Evolutionary conservation across 139 green algal species (phyloP), one percentile per base, ranked within the genome.

Genomic region (Picocystis salinarum): DNA sequence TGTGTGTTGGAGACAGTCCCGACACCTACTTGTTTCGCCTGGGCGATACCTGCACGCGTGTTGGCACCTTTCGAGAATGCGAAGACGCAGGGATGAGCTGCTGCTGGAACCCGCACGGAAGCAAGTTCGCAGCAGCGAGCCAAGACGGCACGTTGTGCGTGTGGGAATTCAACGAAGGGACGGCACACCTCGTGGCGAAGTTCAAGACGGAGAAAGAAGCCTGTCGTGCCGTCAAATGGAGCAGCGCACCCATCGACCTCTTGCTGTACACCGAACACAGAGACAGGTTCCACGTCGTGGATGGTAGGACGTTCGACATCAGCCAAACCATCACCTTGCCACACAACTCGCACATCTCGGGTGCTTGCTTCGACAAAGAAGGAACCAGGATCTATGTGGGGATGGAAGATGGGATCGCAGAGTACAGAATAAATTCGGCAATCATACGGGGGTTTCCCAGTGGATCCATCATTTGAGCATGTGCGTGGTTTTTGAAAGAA

Each of bases 41-140:
- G 13, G 13, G 31, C 31, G 31, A 37, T 7, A 22, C 36, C 36
- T 22, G 36, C 26, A 7, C 6, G 20, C 36, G 6, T 7, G 20
- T 10, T 7, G 24, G 36, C 36, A 7, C 7, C 7, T 7, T 22
- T 20, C 10, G 26, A 10, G 36, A 42, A 22, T 42, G 24, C 44
- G 17, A 28, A 11, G 75, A 85, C 46, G 61, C 66, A 15, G 73
- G 73, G 33, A 81, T 83, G 73, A 69, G 65, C 50, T 80, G 71
- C 58, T 61, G 49, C 12, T 80, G 70, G 70, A 61, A 54, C 37
- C 30, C 58, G 7, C 27, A 41, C 29, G 58, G 62, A n/a, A 46
- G 25, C n/a, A 15, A 44, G 19, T 58, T 76, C 34, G 64, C 71
- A 19, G 30, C 62, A 4, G 71, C 55, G 19, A 53, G 27, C 37